Evolutionary conservation across 2,329 filamentous ascomycete genomes (phyloP).

Genomic region (Colletotrichum somersetense): DNA sequence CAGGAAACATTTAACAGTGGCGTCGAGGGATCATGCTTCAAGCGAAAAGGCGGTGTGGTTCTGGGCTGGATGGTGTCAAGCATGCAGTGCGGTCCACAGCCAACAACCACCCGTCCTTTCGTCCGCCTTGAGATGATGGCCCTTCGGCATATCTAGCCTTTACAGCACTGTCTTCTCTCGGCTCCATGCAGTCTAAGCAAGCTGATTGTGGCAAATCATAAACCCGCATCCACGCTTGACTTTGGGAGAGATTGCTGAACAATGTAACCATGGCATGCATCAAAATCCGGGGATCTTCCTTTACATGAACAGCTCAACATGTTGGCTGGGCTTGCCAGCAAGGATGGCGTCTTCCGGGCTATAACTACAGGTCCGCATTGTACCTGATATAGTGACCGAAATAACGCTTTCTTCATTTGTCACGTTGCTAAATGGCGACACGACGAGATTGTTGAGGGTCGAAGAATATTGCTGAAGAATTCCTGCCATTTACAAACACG

Average conservation of each 20-base stretch:
- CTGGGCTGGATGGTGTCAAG: slow-evolving; percentile 38
- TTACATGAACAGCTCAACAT: slow-evolving; percentile 4
- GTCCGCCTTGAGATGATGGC: slow-evolving; percentile 21
- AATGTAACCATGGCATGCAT: slow-evolving; percentile 41
- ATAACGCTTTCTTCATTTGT: background rate
- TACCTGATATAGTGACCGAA: background rate
- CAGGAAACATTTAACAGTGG: slow-evolving; percentile 25
- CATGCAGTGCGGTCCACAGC: slow-evolving; percentile 30
- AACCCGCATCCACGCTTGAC: background rate
- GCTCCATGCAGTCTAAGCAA: slow-evolving; percentile 18
- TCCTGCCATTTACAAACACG: background rate
- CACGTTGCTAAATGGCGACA: background rate
- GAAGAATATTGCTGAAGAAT: background rate
- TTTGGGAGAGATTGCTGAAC: slow-evolving; percentile 11
- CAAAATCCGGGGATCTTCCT: slow-evolving; percentile 31
- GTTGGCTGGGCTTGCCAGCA: background rate
- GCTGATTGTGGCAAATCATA: slow-evolving; percentile 18
- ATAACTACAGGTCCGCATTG: background rate
- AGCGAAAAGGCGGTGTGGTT: slow-evolving; percentile 45
- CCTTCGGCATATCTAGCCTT: slow-evolving; percentile 3
- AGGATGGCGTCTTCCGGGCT: background rate
- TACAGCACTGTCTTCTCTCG: background rate
- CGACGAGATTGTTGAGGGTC: background rate
- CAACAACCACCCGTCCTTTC: slow-evolving; percentile 24
- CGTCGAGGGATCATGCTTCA: slow-evolving; percentile 35